Evolutionary conservation across 441 rosid genomes (phyloP).

Genomic region (Geranium incanum): DNA sequence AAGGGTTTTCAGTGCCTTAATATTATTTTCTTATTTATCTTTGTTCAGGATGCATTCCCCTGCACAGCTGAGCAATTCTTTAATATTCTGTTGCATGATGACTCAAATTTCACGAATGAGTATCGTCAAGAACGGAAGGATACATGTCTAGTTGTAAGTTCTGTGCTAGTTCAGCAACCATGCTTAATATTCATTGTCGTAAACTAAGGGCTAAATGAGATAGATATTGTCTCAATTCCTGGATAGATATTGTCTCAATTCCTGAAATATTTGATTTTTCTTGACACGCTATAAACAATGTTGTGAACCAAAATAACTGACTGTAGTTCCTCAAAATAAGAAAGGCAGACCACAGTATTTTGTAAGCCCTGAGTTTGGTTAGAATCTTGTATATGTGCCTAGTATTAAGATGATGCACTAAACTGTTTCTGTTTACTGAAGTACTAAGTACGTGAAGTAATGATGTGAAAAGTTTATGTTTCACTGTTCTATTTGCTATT

Average conservation of each 20-base stretch:
- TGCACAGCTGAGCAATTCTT: slow-evolving; percentile 68
- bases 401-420: neutral
- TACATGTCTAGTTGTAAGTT: slow-evolving; percentile 67
- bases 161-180: neutral
- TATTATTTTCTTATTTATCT: slow-evolving; percentile 18
- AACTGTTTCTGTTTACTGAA: neutral
- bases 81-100: slow-evolving; percentile 55
- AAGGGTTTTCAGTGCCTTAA: slow-evolving; percentile 17
- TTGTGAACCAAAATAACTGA: neutral
- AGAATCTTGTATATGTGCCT: neutral
- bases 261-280: neutral
- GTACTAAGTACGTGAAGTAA: neutral
- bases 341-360: neutral
- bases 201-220: no score
- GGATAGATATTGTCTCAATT: neutral
- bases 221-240: neutral
- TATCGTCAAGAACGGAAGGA: slow-evolving; percentile 72
- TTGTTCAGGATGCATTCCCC: slow-evolving; percentile 61
- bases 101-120: slow-evolving; percentile 55
- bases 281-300: neutral
- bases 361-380: neutral
- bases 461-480: slow-evolving; percentile 17
- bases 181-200: no score
- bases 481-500: slow-evolving; percentile 20
- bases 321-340: neutral